Conservation (phyloP, 345 rosid species). For the Abelmoschus esculentus region DNA sequence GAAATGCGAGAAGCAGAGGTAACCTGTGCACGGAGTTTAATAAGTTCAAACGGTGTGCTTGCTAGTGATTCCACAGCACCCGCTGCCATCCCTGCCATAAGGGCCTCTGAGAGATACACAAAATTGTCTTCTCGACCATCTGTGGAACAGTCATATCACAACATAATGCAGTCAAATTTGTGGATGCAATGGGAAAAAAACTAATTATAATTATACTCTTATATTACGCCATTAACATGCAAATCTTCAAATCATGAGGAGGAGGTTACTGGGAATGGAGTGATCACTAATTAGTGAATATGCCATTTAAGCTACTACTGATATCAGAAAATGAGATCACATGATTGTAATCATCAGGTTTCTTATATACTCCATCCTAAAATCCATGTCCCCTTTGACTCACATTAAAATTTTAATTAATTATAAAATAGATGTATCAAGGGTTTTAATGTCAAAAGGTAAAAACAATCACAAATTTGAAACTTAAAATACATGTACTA, state of each 20-base stretch:
- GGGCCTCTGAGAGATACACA: constrained; percentile 64
- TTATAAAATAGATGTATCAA: background rate
- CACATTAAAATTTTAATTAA: background rate
- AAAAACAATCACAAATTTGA: background rate
- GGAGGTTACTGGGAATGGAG: background rate
- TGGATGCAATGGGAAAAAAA: background rate
- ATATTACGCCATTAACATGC: no score
- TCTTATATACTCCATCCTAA: background rate
- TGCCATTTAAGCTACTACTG: background rate
- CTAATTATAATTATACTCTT: no score
- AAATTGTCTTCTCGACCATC: constrained; percentile 78
- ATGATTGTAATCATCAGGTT: background rate
- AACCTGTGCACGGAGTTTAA: constrained; percentile 76
- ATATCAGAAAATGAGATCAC: background rate
- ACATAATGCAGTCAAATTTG: background rate
- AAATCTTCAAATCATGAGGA: no score
- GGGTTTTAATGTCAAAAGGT: background rate
- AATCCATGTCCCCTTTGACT: background rate
- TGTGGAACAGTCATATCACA: constrained; percentile 20
- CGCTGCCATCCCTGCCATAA: constrained; percentile 68
- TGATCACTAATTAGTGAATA: background rate
- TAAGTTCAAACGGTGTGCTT: constrained; percentile 71
- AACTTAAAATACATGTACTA: background rate
- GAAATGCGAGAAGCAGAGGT: constrained; percentile 55
- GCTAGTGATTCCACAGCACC: constrained; percentile 67